Percentiles rank a stretch among this genome's conserved stretches.
Evolutionary conservation across 805 yeast genomes (phyloP).

Genomic region (Saccharomycopsis schoenii): DNA sequence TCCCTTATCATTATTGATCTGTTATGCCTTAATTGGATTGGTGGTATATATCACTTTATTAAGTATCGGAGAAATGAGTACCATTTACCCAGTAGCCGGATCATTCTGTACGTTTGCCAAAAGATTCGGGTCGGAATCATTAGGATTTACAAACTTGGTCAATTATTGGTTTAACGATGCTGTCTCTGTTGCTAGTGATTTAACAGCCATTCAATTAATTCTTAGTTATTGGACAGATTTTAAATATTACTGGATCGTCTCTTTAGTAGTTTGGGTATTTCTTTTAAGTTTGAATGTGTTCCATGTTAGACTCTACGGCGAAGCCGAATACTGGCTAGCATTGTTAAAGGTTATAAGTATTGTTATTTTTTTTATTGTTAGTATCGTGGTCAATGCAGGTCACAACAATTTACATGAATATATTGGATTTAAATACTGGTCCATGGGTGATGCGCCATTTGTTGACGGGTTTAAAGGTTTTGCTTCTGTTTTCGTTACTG

Average conservation of each 20-base stretch:
- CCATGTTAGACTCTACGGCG: conserved; percentile 50
- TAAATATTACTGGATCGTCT: conserved; percentile 38
- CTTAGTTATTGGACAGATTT: conserved; percentile 53
- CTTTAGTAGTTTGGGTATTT: conserved; percentile 44
- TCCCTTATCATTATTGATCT: conserved; percentile 42
- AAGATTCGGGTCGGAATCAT: conserved; percentile 54
- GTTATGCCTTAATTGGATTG: conserved; percentile 39
- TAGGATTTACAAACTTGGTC: conserved; percentile 67
- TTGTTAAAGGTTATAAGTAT: conserved; percentile 47
- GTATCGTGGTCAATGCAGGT: conserved; percentile 50
- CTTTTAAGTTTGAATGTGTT: conserved; percentile 36
- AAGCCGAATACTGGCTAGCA: conserved; percentile 53
- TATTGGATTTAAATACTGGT: conserved; percentile 50
- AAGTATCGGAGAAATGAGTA: conserved; percentile 74
- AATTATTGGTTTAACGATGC: conserved; percentile 75
- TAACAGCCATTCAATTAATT: conserved; percentile 50
- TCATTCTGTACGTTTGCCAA: conserved; percentile 62
- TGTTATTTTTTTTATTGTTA: conserved; percentile 44
- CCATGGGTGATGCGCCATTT: conserved; percentile 43
- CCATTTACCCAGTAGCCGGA: conserved; percentile 54
- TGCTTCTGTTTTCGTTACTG: conserved; percentile 39
- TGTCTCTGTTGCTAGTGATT: conserved; percentile 63
- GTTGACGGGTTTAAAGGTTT: conserved; percentile 44
- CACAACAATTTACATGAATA: conserved; percentile 43
- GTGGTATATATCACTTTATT: conserved; percentile 47